Percentiles rank a stretch among this genome's conserved stretches.
Conservation (phyloP, 371 early-diverging fungal genomes). For the Cokeromyces recurvatus region DNA sequence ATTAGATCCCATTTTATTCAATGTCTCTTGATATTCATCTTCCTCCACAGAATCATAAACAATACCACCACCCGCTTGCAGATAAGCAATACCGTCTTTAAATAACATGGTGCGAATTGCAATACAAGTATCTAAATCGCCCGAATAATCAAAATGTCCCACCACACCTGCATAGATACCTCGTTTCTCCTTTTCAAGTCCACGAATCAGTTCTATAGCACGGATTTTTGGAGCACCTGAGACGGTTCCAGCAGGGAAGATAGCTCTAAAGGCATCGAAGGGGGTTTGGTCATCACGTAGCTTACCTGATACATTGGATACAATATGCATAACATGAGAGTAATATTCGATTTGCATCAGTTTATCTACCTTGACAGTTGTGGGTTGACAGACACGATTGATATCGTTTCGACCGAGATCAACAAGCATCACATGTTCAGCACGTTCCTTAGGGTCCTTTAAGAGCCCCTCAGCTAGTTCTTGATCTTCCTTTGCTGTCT, state of each 20-base stretch:
- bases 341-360: constrained; percentile 95
- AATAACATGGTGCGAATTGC: constrained; percentile 96
- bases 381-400: constrained; percentile 91
- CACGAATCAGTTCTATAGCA: constrained; percentile 91
- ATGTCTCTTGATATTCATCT: constrained; percentile 92
- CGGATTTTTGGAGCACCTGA: constrained; percentile 97
- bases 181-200: constrained; percentile 85
- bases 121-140: constrained; percentile 94
- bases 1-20: constrained; percentile 91
- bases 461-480: constrained; percentile 81
- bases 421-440: constrained; percentile 98
- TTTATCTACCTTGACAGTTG: constrained; percentile 88
- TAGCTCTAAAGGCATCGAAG: constrained; percentile 93
- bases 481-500: constrained; percentile 76
- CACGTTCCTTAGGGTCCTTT: constrained; percentile 88
- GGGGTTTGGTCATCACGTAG: constrained; percentile 84
- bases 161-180: constrained; percentile 96
- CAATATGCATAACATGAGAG: constrained; percentile 98
- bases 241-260: constrained; percentile 97
- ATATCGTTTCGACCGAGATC: constrained; percentile 97
- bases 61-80: constrained; percentile 94
- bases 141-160: constrained; percentile 92
- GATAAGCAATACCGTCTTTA: constrained; percentile 90
- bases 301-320: constrained; percentile 87
- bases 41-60: constrained; percentile 91